Evolutionary conservation across 2,329 filamentous ascomycete genomes (phyloP), one percentile per base, ranked within the genome.

Genomic region (Aureobasidium sp.): DNA sequence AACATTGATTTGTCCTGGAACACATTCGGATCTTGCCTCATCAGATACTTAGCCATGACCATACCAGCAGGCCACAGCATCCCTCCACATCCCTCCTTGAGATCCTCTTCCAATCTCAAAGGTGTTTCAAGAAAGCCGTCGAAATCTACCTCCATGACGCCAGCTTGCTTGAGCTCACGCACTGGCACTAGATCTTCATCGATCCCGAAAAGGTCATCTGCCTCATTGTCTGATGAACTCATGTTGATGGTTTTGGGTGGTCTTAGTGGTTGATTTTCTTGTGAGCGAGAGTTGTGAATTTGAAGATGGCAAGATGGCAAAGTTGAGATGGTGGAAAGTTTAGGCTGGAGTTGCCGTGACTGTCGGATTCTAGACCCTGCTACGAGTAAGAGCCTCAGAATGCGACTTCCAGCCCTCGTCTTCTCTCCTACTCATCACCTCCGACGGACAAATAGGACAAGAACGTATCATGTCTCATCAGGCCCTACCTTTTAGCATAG

Each of bases 21-120:
- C 59, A 80, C 73, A n/a, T 79, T 71, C 57, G 73, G 74, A 61
- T 88, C 86, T 64, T 84, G 84, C 49, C 84, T 80, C 55, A 97
- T 76, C 78, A 97, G 79, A 66, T 97, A 94, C 69, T 85, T 88
- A 17, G 86, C 80, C 50, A 98, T 75, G 14, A 93, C 80, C 82
- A 95, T 86, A 10, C 93, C 93, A 0, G 91, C 91, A 3, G 90
- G 91, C 93, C 93, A 97, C 10, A 94, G 78, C 70, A 94, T 88
- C 2, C 93, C 93, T 44, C 93, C 93, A 68, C 93, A 97, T 56
- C 93, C 93, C 58, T 87, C 81, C 54, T 80, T 81, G 42, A 95
- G 78, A 69, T 97, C 90, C 68, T 96, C 90, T 63, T 88, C 86
- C 14, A 97, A 79, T 56, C 79, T 76, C 57, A 97, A 77, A 39